A percentile compares a stretch with the other conserved stretches of the same genome.
These are phyloP conservation scores for Gastrolobium villosum DNA, from an alignment of 306 rosid species.

Conservation along the genomic window DNA sequence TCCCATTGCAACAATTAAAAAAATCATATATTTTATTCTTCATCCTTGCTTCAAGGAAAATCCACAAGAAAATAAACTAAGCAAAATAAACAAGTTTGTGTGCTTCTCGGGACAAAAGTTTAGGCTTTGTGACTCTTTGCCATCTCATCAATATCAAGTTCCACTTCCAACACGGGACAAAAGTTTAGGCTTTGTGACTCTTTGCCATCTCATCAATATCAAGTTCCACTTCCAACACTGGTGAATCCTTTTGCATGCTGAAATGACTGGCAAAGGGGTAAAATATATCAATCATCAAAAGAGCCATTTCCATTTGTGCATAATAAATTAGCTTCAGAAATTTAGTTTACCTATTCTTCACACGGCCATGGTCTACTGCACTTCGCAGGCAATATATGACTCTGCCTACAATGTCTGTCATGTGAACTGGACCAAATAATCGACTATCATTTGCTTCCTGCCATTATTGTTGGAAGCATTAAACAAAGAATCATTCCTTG, in stretches of 20 bases:
- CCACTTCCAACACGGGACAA: conserved; percentile 84
- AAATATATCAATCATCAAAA: conserved; percentile 41
- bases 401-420: conserved; percentile 89
- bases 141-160: conserved; percentile 92
- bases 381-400: conserved; percentile 87
- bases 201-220: conserved; percentile 93
- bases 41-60: conserved; percentile 48
- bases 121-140: conserved; percentile 78
- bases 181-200: conserved; percentile 72
- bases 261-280: conserved; percentile 58
- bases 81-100: conserved; percentile 54
- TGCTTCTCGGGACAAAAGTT: conserved; percentile 45
- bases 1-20: conserved; percentile 46
- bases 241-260: conserved; percentile 75
- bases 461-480: conserved; percentile 44
- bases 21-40: conserved; percentile 51
- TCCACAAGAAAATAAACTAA: conserved; percentile 47
- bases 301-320: neutral
- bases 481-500: conserved; percentile 22
- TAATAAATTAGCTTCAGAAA: conserved; percentile 39
- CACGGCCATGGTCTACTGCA: conserved; percentile 96
- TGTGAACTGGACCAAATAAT: conserved; percentile 87
- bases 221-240: conserved; percentile 84
- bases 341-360: conserved; percentile 80
- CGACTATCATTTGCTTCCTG: conserved; percentile 98